phyloP scores from a whole-genome alignment of 2,329 filamentous ascomycete genomes.

The Sclerotinia spermophila region DNA sequence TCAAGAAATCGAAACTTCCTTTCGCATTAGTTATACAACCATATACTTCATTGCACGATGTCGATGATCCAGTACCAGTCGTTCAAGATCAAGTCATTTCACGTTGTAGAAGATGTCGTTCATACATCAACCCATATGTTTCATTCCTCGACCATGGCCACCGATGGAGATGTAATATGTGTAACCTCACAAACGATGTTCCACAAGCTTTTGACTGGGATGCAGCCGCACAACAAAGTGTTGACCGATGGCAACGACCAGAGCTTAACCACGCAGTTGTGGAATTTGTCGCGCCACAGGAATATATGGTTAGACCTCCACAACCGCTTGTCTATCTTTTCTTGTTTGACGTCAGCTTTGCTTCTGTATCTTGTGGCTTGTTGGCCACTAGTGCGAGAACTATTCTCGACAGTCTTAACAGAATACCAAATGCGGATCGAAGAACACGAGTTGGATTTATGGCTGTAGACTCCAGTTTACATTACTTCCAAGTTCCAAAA shows the following conservation, averaged over 20 bases:
- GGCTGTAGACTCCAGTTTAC: constrained; percentile 87
- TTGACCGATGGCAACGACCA: constrained; percentile 86
- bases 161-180: constrained; percentile 99
- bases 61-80: constrained; percentile 85
- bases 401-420: constrained; percentile 89
- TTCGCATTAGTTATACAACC: constrained; percentile 96
- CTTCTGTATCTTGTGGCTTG: constrained; percentile 83
- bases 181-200: constrained; percentile 96
- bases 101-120: constrained; percentile 88
- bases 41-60: constrained; percentile 87
- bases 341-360: constrained; percentile 90
- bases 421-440: constrained; percentile 96
- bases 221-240: constrained; percentile 80
- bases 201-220: constrained; percentile 99
- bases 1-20: constrained; percentile 95
- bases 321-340: constrained; percentile 95
- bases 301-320: constrained; percentile 98
- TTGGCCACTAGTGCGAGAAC: constrained; percentile 89
- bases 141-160: constrained; percentile 96
- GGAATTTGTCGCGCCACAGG: constrained; percentile 95
- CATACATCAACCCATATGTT: constrained; percentile 97
- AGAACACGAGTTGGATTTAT: constrained; percentile 92
- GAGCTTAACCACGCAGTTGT: constrained; percentile 96
- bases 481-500: constrained; percentile 93
- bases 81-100: constrained; percentile 97